A percentile compares a stretch with the other conserved stretches of the same genome.
These are phyloP conservation scores for Pestalotiopsis sp. DNA, from an alignment of 2,329 filamentous ascomycete species.

Conservation along the genomic window DNA sequence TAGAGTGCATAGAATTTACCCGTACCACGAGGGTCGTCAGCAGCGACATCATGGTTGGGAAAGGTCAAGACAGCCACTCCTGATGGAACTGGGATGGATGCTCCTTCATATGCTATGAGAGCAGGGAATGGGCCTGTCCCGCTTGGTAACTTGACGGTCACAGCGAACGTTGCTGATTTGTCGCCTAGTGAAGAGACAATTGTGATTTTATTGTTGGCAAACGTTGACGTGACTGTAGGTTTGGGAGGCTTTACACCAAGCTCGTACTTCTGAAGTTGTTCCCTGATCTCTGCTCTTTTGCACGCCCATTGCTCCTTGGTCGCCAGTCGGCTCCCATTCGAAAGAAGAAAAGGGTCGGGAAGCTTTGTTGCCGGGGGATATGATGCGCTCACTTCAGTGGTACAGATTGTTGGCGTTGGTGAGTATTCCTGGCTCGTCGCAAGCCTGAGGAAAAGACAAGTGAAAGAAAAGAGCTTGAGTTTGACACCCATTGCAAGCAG, in stretches of 20 bases:
- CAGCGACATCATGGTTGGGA: slow-evolving; percentile 52
- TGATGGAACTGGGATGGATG: slow-evolving; percentile 48
- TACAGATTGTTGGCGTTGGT: not conserved
- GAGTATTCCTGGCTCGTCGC: not conserved
- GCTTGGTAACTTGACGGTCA: slow-evolving; percentile 32
- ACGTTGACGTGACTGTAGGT: slow-evolving; percentile 36
- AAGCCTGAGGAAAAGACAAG: not conserved
- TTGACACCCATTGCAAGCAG: not conserved
- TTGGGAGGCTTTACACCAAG: slow-evolving; percentile 38
- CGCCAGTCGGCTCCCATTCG: slow-evolving; percentile 38
- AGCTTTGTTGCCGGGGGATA: slow-evolving; percentile 15
- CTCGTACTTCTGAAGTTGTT: slow-evolving; percentile 40
- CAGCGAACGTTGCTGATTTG: slow-evolving; percentile 34
- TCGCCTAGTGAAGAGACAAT: slow-evolving; percentile 38
- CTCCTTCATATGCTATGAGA: slow-evolving; percentile 49
- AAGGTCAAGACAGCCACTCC: slow-evolving; percentile 51
- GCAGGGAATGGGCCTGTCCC: slow-evolving; percentile 45
- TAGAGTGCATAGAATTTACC: slow-evolving; percentile 55
- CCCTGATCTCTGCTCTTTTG: slow-evolving; percentile 41
- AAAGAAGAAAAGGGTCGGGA: slow-evolving; percentile 44
- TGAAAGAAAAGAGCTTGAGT: not conserved
- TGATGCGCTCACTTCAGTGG: not conserved
- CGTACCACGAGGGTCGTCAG: slow-evolving; percentile 45
- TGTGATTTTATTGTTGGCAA: slow-evolving; percentile 35
- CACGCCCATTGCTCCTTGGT: slow-evolving; percentile 43